Conservation (phyloP, 2,329 filamentous ascomycete genomes). For the Xylaria sp. region DNA sequence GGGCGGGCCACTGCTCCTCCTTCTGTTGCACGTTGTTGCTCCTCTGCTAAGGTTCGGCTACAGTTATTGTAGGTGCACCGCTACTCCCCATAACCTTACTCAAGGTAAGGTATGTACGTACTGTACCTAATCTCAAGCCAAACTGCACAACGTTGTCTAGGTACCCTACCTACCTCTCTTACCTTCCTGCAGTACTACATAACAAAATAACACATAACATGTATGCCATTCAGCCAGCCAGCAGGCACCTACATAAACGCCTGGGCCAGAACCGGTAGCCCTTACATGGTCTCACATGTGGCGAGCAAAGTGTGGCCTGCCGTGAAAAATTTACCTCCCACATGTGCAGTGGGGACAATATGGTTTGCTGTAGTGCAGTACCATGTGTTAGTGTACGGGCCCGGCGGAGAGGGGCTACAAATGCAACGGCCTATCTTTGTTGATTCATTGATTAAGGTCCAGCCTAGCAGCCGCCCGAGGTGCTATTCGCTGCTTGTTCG, state of each 20-base stretch:
- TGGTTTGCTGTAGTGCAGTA: slow-evolving; percentile 5
- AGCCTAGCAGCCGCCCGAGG: slow-evolving; percentile 11
- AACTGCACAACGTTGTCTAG: no score
- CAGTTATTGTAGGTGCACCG: not conserved
- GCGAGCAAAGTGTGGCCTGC: slow-evolving; percentile 19
- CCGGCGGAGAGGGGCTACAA: not conserved
- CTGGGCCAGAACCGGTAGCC: not conserved
- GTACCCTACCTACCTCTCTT: not conserved
- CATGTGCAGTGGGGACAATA: slow-evolving; percentile 14
- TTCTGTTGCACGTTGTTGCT: not conserved
- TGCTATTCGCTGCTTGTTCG: slow-evolving; percentile 1
- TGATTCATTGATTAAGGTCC: not conserved
- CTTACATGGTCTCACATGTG: slow-evolving; percentile 12
- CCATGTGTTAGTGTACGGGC: not conserved
- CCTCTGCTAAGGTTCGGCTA: not conserved
- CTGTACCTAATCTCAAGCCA: no score
- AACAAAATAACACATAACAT: not conserved
- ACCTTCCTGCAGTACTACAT: not conserved
- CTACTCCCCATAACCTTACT: not conserved
- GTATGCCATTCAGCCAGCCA: not conserved
- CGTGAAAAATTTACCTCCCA: slow-evolving; percentile 13
- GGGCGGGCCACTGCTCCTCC: slow-evolving; percentile 25
- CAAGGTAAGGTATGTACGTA: no score
- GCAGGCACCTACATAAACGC: slow-evolving; percentile 7
- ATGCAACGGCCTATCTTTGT: not conserved